Conservation (phyloP, 2,329 filamentous ascomycete species). For the Dichotomopilus funicola region DNA sequence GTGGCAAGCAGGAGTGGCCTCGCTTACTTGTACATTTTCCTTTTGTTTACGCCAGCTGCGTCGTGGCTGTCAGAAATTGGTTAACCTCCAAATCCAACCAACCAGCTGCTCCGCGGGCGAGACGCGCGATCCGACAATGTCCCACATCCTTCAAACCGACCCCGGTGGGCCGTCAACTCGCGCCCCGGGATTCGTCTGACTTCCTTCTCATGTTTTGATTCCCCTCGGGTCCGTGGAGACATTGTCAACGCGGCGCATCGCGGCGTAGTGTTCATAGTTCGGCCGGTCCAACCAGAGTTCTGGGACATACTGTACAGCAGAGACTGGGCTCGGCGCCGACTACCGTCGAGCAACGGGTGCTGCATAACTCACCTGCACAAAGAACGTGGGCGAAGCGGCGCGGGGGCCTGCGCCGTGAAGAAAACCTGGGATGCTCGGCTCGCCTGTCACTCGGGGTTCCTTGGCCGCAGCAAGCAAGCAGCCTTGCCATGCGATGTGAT, state of each 20-base stretch:
- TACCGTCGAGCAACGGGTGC: conserved; percentile 10
- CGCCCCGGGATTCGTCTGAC: background rate
- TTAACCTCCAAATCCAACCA: conserved; percentile 7
- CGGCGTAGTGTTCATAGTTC: background rate
- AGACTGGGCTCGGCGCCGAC: conserved; percentile 1
- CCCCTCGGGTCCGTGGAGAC: background rate
- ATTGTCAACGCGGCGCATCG: background rate
- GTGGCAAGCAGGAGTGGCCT: background rate
- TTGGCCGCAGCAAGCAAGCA: background rate
- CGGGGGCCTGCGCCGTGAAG: background rate
- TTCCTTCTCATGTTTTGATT: background rate
- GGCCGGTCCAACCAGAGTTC: background rate
- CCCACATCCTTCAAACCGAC: too few relatives aligned
- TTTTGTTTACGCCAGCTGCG: background rate
- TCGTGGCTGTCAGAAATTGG: conserved; percentile 23
- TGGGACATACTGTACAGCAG: conserved; percentile 1
- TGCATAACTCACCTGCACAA: conserved; percentile 1
- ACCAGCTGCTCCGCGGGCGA: background rate
- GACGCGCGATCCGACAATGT: background rate
- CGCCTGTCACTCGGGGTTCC: background rate
- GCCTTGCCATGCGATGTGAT: conserved; percentile 2
- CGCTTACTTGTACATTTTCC: background rate
- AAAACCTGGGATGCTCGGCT: background rate
- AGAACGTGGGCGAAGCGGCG: conserved; percentile 15
- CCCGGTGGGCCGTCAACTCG: too few relatives aligned